Evolutionary conservation across 1,284 basidiomycete species (phyloP), one percentile per base, ranked within the genome.

Genomic region (Gymnopus androsaceus): DNA sequence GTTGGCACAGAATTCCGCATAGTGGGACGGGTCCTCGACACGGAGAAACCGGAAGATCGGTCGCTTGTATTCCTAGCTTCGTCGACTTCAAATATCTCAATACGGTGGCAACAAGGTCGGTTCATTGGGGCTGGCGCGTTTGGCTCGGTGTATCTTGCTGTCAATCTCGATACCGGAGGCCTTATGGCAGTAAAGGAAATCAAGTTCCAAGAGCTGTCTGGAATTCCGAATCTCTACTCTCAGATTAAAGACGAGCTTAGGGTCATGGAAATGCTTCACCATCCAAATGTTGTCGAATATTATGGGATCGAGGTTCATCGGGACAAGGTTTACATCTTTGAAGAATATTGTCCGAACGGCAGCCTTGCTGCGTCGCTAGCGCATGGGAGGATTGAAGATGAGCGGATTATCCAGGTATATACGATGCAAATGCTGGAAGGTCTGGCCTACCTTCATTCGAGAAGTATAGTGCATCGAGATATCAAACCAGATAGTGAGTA

Each of bases 171-270:
- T 69, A 91, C 94, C 1, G 95, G 96, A 49, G 92, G 92, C 34
- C 87, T 98, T 56, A 98, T 99, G 95, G 97, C 97, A 3, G 97
- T 99, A 67, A 99, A 99, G 75, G 97, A 99, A 76, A 96, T 99
- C 70, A 93, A 95, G 58, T 97, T 98, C 71, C 95, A 98, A 69
- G 97, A 99, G 73, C 73, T 95, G 51, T 82, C 92, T 46, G 87
- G 90, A 30, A 75, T 91, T 52, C 90, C 92, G 6, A 90, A 85
- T 59, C 76, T 95, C 19, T 92, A 95, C 75, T 85, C 93, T 61
- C 94, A 97, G 69, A 98, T 99, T 73, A 91, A 90, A 70, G 95
- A 99, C 70, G 97, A 99, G 75, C 88, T 98, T 61, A 90, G 87
- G 64, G 95, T 99, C 59, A 99, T 99, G 97, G 94, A 97, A 73